Base-by-base conservation (phyloP, 2,329 filamentous ascomycete genomes). In the Microthyrium microscopicum region DNA sequence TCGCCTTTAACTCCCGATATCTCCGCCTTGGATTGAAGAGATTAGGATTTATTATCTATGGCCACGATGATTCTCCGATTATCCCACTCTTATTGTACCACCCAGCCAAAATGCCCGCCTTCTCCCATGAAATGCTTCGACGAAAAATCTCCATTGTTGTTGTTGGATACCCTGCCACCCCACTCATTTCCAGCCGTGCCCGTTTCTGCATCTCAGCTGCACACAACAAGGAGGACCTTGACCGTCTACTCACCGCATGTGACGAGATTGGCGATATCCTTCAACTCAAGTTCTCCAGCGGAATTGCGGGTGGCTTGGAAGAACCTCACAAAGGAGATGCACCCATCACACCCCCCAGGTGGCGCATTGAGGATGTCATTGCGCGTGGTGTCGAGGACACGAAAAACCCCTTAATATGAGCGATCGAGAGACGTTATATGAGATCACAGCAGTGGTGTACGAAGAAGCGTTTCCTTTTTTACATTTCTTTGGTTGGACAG, bases 1-100 rank as follows among this genome's bases (percentile, higher is more conserved):
- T 98, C 44, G 85, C 87, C 31, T 98, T 95, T 69, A 98, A 98
- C 68, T 94, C 85, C 16, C 77, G 89, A 29, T 98, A 98, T 54
- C 80, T 98, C n/a, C 82, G 89, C 39, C 74, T 98, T 19, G 89
- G 89, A 44, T 71, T 98, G 48, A 98, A 98, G 68, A 81, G 89
- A 45, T 75, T 98, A 33, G 89, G 89, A 31, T 87, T 84, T 60
- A 98, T 98, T 51, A 78, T 94, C 35, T 94, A 91, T 52, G 89
- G 89, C 40, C 85, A 95, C 54, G 89, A 98, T 51, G 89, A 98
- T 59, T 94, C 85, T 4, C 89, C 89, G 36, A 95, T 98, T 46
- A 84, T 98, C 45, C 89, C 89, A 34, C 57, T 98, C 44, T 70
- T 93, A 49, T 73, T 98, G 19, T 98, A 94, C 66, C 83, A 95